Percentiles rank a stretch among this genome's conserved stretches.
Evolutionary conservation across 2,329 filamentous ascomycete species (phyloP).

Genomic region (Talaromyces albobiverticillius): DNA sequence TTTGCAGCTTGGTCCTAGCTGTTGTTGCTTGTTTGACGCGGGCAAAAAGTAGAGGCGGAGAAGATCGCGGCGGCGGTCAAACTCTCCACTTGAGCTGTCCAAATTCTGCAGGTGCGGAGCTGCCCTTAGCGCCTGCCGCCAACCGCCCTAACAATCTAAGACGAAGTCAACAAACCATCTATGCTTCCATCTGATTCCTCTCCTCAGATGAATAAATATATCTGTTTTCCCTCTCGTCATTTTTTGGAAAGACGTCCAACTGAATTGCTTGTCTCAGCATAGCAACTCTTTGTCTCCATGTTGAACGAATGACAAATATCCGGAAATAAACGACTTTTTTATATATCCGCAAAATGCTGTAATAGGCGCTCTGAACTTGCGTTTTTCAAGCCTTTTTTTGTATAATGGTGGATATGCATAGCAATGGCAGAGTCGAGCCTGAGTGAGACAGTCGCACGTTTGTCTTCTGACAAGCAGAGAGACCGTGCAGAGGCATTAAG

Average conservation of each 20-base stretch:
- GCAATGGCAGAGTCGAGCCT: constrained; percentile 43
- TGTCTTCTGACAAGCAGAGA: constrained; percentile 43
- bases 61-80: constrained; percentile 31
- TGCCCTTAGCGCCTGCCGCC: neutral
- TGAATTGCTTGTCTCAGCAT: neutral
- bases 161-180: neutral
- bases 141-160: neutral
- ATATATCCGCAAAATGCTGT: neutral
- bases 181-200: neutral
- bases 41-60: constrained; percentile 27
- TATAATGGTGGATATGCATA: neutral
- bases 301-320: no score
- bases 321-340: neutral
- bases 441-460: constrained; percentile 38
- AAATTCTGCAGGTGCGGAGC: constrained; percentile 15
- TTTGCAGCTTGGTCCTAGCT: constrained; percentile 1
- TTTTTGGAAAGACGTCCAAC: neutral
- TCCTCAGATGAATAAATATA: neutral
- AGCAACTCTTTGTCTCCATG: no score
- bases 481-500: constrained; percentile 52
- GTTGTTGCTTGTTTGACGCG: constrained; percentile 21
- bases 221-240: neutral
- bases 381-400: neutral
- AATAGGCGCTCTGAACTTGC: neutral
- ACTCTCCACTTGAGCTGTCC: constrained; percentile 25